phyloP scores from a whole-genome alignment of 495 filamentous ascomycete species.

The Astrothelium macrocarpum region DNA sequence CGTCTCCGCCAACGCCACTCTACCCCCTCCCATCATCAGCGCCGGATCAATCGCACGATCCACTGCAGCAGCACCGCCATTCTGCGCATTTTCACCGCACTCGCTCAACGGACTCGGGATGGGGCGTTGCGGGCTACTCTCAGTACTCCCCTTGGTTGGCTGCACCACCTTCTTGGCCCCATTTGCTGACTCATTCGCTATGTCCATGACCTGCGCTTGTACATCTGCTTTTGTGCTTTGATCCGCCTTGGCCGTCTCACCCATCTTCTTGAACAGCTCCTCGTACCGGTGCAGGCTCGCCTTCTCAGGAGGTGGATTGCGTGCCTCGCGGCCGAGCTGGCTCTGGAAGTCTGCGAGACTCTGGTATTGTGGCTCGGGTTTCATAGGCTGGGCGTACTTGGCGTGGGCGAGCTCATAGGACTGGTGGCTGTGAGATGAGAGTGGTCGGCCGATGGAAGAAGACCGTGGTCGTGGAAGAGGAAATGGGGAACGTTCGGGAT shows the following conservation, averaged over 20 bases:
- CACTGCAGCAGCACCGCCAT: background rate
- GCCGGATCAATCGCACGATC: background rate
- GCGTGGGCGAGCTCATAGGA: background rate
- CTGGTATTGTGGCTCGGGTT: constrained; percentile 1
- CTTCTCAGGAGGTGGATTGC: background rate
- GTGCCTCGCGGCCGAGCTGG: constrained; percentile 3
- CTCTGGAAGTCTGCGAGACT: background rate
- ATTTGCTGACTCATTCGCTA: too few species aligned
- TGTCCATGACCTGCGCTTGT: too few species aligned
- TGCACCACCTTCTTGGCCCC: background rate
- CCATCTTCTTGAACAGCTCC: constrained; percentile 7
- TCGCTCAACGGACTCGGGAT: constrained; percentile 4
- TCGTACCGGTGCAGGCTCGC: constrained; percentile 3
- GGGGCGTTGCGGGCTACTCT: background rate
- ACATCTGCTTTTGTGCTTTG: too few species aligned
- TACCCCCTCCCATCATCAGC: background rate
- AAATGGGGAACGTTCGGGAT: background rate
- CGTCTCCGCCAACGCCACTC: background rate
- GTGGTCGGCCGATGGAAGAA: background rate
- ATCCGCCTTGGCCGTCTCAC: background rate
- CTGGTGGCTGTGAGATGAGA: background rate
- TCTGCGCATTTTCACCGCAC: background rate
- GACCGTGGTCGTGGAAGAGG: background rate
- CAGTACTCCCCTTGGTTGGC: background rate
- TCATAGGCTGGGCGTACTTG: constrained; percentile 3